Base-by-base conservation (phyloP, 2,329 filamentous ascomycete genomes). In the Dothistroma septosporum region DNA sequence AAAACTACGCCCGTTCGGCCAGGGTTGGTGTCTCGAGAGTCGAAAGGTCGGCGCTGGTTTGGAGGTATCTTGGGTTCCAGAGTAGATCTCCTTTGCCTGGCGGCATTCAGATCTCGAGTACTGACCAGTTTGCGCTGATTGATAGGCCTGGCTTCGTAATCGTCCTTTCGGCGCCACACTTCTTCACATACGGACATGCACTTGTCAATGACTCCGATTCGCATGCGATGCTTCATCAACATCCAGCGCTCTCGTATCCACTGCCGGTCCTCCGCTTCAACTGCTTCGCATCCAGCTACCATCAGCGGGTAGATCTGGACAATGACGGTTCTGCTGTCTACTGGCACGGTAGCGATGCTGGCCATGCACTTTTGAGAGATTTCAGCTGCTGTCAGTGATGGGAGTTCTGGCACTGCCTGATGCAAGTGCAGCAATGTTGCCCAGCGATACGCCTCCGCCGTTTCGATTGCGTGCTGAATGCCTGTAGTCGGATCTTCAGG, bases 261-360 rank as follows among this genome's bases (percentile, higher is more conserved):
- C 32, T 82, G 76, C 12, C 87, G 77, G 66, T 88, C 84, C 64
- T 88, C 85, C 14, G 77, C 75, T 2, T 79, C 79, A 24, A 80
- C 77, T 9, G 83, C 83, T 72, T 89, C 87, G 64, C 85, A 87
- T 1, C 87, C 86, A 2, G 87, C 87, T 0, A 83, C 85, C 64
- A 89, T 79, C 1, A 90, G 79, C 1, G 87, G 87, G 65, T 86
- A 90, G 60, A 89, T 87, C 44, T 90, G 87, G 1, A 89, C 82
- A 50, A 89, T 87, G 19, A 85, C 82, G 0, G 86, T 82, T 9
- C 86, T 81, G 37, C 85, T 87, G 11, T 78, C 81, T 1, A 84
- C 74, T 1, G 87, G 85, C 0, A 90, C 85, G 0, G 83, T 87
- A 2, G 85, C 86, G 2, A 90, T 75, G 55, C 84, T 80, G 22